Percentiles rank a stretch among this genome's conserved stretches.
These are phyloP conservation scores for Dendrobium officinale DNA, from an alignment of 106 monocot species.

Conservation along the genomic window DNA sequence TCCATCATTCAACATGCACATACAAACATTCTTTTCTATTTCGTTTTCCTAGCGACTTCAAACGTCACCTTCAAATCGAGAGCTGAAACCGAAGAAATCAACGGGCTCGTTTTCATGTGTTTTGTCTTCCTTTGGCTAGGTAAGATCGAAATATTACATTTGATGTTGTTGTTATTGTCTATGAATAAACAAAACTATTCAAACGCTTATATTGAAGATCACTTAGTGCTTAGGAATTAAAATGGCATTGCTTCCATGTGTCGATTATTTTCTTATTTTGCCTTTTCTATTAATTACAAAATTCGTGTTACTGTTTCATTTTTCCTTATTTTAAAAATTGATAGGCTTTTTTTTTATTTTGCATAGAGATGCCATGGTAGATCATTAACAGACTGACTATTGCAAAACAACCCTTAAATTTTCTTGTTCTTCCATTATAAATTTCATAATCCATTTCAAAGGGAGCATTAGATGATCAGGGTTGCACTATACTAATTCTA, in stretches of 20 bases:
- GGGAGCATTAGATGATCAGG: slow-evolving; percentile 38
- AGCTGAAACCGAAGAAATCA: too few species aligned
- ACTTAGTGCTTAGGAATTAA: too few species aligned
- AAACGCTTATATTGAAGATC: neutral
- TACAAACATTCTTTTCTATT: too few species aligned
- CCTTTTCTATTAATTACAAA: neutral
- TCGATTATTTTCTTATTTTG: slow-evolving; percentile 1
- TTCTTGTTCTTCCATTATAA: neutral
- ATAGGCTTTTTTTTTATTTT: slow-evolving; percentile 35
- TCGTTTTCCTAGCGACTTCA: too few species aligned
- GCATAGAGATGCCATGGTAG: slow-evolving; percentile 80
- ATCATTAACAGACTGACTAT: slow-evolving; percentile 44
- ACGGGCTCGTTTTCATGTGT: too few species aligned
- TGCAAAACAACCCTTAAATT: neutral
- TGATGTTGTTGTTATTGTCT: too few species aligned
- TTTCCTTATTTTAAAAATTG: neutral
- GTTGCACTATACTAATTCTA: slow-evolving; percentile 83
- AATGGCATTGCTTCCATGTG: neutral
- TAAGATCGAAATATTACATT: too few species aligned
- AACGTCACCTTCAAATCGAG: too few species aligned
- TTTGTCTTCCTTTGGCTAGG: too few species aligned
- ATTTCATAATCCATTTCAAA: slow-evolving; percentile 14
- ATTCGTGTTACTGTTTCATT: neutral
- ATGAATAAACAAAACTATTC: too few species aligned
- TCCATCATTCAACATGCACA: too few species aligned